These are phyloP conservation scores for Penicillium sp. DNA, from an alignment of 2,329 filamentous ascomycete genomes.

Conservation along the genomic window DNA sequence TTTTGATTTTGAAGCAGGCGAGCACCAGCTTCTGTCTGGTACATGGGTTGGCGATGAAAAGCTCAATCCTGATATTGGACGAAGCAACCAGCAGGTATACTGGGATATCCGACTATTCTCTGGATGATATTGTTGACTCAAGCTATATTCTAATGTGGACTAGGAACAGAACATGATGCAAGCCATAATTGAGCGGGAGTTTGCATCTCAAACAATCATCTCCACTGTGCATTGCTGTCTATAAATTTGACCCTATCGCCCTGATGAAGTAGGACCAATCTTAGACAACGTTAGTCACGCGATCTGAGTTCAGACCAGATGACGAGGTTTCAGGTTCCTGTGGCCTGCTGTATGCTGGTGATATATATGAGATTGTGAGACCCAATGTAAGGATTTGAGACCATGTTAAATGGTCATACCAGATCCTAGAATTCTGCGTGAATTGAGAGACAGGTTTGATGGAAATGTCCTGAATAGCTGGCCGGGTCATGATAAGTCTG, in stretches of 20 bases:
- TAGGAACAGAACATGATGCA: conserved; percentile 17
- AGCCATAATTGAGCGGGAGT: conserved; percentile 27
- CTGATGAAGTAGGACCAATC: conserved; percentile 21
- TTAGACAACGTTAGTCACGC: not conserved
- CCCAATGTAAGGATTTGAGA: not conserved
- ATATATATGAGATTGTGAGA: not conserved
- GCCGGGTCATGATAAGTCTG: not conserved
- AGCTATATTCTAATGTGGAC: too few relatives aligned
- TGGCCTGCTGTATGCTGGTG: too few relatives aligned
- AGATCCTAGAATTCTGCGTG: too few relatives aligned
- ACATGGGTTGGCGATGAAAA: too few relatives aligned
- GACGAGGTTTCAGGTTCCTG: not conserved
- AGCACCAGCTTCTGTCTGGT: too few relatives aligned
- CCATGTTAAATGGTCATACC: too few relatives aligned
- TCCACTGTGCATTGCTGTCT: conserved; percentile 26
- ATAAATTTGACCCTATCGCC: conserved; percentile 28
- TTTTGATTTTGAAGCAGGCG: too few relatives aligned
- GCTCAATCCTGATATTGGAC: too few relatives aligned
- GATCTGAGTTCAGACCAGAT: not conserved
- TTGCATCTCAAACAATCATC: conserved; percentile 28
- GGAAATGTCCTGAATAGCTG: not conserved
- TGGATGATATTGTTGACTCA: too few relatives aligned
- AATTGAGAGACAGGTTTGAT: not conserved
- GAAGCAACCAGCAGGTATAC: too few relatives aligned
- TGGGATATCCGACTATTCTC: too few relatives aligned